A percentile compares a stretch with the other conserved stretches of the same genome.
Evolutionary conservation across 768 basidiomycete species (phyloP).

Genomic region (Rhodocollybia butyracea): DNA sequence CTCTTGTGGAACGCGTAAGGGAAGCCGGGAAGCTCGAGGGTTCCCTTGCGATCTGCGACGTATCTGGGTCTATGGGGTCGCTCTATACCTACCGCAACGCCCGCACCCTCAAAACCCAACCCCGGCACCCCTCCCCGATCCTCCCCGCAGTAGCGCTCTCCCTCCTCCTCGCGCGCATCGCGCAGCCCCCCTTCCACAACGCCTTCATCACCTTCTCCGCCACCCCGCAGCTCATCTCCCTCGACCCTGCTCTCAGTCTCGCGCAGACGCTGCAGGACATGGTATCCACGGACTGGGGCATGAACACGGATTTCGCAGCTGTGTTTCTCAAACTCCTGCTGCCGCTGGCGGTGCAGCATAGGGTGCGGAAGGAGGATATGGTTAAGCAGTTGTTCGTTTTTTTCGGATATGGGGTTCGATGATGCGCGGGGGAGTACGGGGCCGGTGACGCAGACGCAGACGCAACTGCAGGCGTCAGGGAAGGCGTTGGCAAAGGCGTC

Average conservation of each 20-base stretch:
- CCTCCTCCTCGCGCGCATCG: slow-evolving; percentile 58
- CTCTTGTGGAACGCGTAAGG: slow-evolving; percentile 50
- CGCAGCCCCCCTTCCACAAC: slow-evolving; percentile 61
- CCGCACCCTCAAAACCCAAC: slow-evolving; percentile 7
- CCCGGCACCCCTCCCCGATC: slow-evolving; percentile 39
- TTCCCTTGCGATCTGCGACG: slow-evolving; percentile 67
- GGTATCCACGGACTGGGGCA: slow-evolving; percentile 36
- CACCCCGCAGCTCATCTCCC: slow-evolving; percentile 42
- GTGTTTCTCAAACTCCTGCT: slow-evolving; percentile 64
- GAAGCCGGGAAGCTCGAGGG: slow-evolving; percentile 57
- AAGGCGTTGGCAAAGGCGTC: too few relatives aligned
- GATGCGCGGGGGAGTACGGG: slow-evolving; percentile 9
- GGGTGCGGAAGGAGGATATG: slow-evolving; percentile 67
- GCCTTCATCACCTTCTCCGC: slow-evolving; percentile 69
- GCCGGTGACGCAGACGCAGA: too few relatives aligned
- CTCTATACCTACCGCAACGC: too few relatives aligned
- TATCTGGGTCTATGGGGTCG: slow-evolving; percentile 79
- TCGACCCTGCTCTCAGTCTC: slow-evolving; percentile 43
- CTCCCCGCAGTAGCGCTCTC: slow-evolving; percentile 63
- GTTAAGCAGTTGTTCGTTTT: slow-evolving; percentile 73
- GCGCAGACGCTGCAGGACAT: slow-evolving; percentile 36
- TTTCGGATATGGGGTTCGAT: slow-evolving; percentile 82
- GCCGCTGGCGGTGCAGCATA: slow-evolving; percentile 52
- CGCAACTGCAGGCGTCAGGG: too few relatives aligned
- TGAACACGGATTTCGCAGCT: slow-evolving; percentile 61